Evolutionary conservation across 768 basidiomycete species (phyloP).

Genomic region (Leucogyrophana mollusca): DNA sequence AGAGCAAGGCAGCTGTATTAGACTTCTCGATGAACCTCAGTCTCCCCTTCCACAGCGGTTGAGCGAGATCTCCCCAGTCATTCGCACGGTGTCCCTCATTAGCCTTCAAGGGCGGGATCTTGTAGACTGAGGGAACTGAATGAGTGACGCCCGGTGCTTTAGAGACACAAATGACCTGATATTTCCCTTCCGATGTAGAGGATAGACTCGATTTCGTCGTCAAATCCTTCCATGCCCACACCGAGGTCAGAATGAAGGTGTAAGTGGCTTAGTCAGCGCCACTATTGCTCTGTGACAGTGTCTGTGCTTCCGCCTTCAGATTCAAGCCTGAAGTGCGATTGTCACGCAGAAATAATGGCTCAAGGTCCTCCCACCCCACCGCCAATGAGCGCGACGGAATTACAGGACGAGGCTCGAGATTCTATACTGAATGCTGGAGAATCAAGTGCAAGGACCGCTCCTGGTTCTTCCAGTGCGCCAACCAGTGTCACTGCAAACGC

Average conservation of each 20-base stretch:
- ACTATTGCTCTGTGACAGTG: no score
- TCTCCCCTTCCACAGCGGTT: constrained; percentile 90
- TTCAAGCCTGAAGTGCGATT: no score
- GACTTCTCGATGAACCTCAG: constrained; percentile 82
- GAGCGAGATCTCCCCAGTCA: constrained; percentile 86
- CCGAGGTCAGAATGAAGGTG: background rate
- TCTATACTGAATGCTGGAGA: constrained; percentile 2
- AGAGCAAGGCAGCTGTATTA: constrained; percentile 61
- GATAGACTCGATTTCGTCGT: constrained; percentile 87
- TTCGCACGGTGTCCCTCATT: constrained; percentile 91
- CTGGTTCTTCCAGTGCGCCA: constrained; percentile 3
- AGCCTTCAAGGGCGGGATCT: constrained; percentile 82
- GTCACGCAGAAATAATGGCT: constrained; percentile 35
- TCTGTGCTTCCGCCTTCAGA: no score
- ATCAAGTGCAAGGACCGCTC: no score
- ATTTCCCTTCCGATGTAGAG: constrained; percentile 89
- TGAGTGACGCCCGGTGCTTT: constrained; percentile 15
- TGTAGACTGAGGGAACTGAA: constrained; percentile 63
- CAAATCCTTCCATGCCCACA: constrained; percentile 47
- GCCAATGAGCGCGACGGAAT: constrained; percentile 53
- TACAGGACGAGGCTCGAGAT: constrained; percentile 49
- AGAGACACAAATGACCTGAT: constrained; percentile 57
- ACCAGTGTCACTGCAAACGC: constrained; percentile 9
- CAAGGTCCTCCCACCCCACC: constrained; percentile 66
- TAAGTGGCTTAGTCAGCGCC: background rate